Evolutionary conservation across 345 rosid genomes (phyloP), one percentile per base, ranked within the genome.

Genomic region (Linum trigynum): DNA sequence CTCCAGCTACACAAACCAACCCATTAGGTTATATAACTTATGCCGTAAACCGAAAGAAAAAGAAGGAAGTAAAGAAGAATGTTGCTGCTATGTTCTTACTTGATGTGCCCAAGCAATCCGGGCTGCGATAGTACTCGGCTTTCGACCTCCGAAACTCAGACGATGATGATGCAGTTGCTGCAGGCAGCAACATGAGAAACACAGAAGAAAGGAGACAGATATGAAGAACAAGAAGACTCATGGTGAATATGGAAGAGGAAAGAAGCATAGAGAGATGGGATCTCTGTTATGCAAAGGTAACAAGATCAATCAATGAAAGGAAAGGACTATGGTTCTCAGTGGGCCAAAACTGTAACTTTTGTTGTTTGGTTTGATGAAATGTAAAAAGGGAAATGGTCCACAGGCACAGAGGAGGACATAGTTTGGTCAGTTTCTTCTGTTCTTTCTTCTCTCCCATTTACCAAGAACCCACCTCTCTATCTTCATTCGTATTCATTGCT

Each of bases 1-100:
- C 92, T 70, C 97, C 96, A 68, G 68, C 98, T 92, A 69, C 60
- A 67, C 23, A 48, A 48, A 48, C 53, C 38, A 35, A 55, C 14
- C 5, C 5, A 55, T 15, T 55, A 14, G 1, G 14, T 15, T 23
- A 7, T 7, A 3, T 16, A 16, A 57, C 36, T 48, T 16, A 14
- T 14, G 38, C 10, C 16, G 5, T 14, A 48, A 48, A 48, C 53
- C 9, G 53, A 48, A 48, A 48, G 53, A 48, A 48, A 48, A 14
- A 48, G 11, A 48, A 48, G 53, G 53, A 48, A 48, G 53, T 12
- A 5, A 48, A 5, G 53, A 35, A 16, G 6, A 14, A 7, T 16
- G 35, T 15, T 48, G 53, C 32, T 48, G 53, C 32, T 5, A 23
- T 32, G 38, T 57, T 5, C 61, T 5, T 57, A 57, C 61, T 57